A percentile compares a stretch with the other conserved stretches of the same genome.
Evolutionary conservation across 176 grass and related monocot species (phyloP).

Genomic region (Pontederia paniculata): DNA sequence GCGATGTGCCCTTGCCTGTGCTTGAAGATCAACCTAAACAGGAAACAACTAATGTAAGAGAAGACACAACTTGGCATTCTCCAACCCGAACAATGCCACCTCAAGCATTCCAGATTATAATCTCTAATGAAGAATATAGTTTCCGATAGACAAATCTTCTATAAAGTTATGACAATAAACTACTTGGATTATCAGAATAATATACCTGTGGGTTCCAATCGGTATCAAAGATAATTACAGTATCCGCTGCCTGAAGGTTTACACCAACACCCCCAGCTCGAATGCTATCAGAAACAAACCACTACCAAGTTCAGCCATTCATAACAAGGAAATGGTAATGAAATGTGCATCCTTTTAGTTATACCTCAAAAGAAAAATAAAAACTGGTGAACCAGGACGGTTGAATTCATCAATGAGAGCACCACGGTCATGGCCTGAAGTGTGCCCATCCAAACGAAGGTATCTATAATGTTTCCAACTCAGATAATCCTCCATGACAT

Average conservation of each 20-base stretch:
- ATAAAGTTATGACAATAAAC: too few species aligned
- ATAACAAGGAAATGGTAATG: too few species aligned
- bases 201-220: conserved; percentile 96
- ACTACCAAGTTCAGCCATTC: conserved; percentile 6
- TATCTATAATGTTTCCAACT: conserved; percentile 81
- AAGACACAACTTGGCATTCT: neutral
- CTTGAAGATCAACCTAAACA: conserved; percentile 96
- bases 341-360: too few species aligned
- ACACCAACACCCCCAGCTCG: conserved; percentile 96
- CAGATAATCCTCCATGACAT: conserved; percentile 99
- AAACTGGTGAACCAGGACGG: conserved; percentile 58
- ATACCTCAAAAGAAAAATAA: conserved; percentile 97
- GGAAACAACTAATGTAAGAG: conserved; percentile 8
- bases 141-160: too few species aligned
- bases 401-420: conserved; percentile 93
- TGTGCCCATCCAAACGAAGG: conserved; percentile 96
- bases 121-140: too few species aligned
- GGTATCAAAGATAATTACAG: conserved; percentile 98
- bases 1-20: conserved; percentile 93
- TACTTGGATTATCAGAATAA: conserved; percentile 1
- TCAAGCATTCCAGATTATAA: too few species aligned
- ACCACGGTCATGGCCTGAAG: conserved; percentile 92
- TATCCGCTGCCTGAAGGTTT: conserved; percentile 99
- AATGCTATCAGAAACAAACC: conserved; percentile 38
- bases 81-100: too few species aligned